A percentile compares a stretch with the other conserved stretches of the same genome.
Conservation (phyloP, 345 rosid species). For the Aquilaria malaccensis region DNA sequence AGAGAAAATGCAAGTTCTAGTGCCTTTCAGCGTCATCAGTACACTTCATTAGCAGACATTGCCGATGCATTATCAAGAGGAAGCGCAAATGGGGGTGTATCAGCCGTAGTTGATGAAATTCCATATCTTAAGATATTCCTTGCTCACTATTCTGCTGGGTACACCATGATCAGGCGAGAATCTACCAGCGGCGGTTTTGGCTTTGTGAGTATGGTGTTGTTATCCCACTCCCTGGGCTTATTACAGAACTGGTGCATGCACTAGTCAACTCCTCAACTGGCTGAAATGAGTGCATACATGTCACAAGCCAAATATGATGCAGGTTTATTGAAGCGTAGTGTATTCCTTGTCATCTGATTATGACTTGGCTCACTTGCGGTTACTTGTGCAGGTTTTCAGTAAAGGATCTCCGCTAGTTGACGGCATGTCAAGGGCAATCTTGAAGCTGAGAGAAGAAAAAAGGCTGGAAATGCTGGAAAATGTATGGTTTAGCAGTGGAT, state of each 20-base stretch:
- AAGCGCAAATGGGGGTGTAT: constrained; percentile 5
- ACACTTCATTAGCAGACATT: not conserved
- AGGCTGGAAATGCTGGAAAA: constrained; percentile 4
- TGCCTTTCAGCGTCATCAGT: not conserved
- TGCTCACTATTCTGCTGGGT: not conserved
- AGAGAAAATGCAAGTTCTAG: not conserved
- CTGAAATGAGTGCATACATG: too few relatives aligned
- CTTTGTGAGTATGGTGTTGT: constrained; percentile 1
- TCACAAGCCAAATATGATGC: too few relatives aligned
- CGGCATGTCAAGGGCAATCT: constrained; percentile 6
- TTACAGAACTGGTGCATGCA: too few relatives aligned
- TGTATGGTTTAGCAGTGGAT: constrained; percentile 1
- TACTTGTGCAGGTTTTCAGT: not conserved
- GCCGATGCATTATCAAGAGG: constrained; percentile 3
- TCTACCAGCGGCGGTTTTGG: constrained; percentile 8
- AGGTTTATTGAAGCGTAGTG: too few relatives aligned
- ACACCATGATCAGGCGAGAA: not conserved
- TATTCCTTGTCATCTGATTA: too few relatives aligned
- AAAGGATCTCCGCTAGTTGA: constrained; percentile 9
- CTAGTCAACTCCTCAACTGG: too few relatives aligned
- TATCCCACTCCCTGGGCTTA: too few relatives aligned
- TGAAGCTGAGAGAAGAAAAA: constrained; percentile 1
- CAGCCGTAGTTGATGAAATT: constrained; percentile 7
- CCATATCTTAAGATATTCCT: constrained; percentile 9
- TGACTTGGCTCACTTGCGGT: not conserved